phyloP scores from a whole-genome alignment of 148 eudicot genomes.

The Chenopodium quinoa region DNA sequence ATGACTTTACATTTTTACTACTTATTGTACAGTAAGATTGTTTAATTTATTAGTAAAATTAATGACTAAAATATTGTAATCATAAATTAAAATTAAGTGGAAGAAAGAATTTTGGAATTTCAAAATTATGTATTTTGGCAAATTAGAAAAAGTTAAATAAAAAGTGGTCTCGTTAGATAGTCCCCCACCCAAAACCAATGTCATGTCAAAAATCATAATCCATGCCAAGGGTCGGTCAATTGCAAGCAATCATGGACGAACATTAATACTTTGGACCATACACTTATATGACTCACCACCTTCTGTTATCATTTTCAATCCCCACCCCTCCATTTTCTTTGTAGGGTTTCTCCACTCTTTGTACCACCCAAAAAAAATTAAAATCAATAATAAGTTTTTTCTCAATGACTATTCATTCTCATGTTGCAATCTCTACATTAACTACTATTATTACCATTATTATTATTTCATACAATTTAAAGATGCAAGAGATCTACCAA shows the following conservation, averaged over 20 bases:
- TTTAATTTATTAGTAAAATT: too few relatives aligned
- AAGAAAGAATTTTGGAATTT: not conserved
- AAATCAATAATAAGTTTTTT: not conserved
- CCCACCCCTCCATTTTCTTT: not conserved
- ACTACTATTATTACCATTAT: not conserved
- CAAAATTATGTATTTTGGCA: not conserved
- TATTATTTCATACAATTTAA: not conserved
- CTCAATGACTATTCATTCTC: not conserved
- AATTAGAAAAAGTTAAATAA: not conserved
- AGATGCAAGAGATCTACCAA: not conserved
- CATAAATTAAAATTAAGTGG: too few relatives aligned
- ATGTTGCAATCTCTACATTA: not conserved
- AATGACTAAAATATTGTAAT: too few relatives aligned
- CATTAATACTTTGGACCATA: constrained; percentile 2
- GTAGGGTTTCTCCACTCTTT: not conserved
- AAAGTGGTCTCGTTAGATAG: not conserved
- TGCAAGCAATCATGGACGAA: constrained; percentile 9
- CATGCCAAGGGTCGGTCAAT: constrained; percentile 1
- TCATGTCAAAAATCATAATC: not conserved
- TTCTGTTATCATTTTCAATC: constrained; percentile 5
- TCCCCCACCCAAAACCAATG: not conserved
- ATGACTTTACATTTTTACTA: too few relatives aligned
- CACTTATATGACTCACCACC: not conserved
- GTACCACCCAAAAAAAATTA: not conserved
- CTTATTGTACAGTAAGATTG: too few relatives aligned